These are phyloP conservation scores for Primulina tabacum DNA, from an alignment of 257 asterid species.

Conservation along the genomic window DNA sequence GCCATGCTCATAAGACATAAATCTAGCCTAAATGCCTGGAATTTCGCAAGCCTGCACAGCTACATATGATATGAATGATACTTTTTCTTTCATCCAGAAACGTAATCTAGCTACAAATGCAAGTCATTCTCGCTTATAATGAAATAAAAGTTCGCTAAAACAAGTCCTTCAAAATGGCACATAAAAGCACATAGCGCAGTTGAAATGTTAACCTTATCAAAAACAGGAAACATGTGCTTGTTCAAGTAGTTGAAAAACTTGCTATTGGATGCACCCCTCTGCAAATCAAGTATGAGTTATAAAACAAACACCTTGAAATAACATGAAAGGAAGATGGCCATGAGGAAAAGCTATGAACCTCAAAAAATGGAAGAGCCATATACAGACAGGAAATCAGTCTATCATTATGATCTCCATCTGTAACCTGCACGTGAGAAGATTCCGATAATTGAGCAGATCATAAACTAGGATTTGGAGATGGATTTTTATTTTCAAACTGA, in stretches of 20 bases:
- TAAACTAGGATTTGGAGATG: slow-evolving; percentile 15
- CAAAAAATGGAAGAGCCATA: slow-evolving; percentile 85
- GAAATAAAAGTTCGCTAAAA: neutral
- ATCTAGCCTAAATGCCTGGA: neutral
- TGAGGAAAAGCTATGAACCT: slow-evolving; percentile 44
- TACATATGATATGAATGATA: neutral
- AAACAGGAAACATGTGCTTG: slow-evolving; percentile 82
- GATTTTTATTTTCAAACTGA: neutral
- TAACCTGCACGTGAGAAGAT: slow-evolving; percentile 49
- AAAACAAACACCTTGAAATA: slow-evolving; percentile 23
- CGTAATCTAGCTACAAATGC: neutral
- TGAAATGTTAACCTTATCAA: slow-evolving; percentile 56
- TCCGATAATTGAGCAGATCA: slow-evolving; percentile 16
- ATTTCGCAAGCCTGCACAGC: neutral
- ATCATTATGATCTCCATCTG: slow-evolving; percentile 88
- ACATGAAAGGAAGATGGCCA: slow-evolving; percentile 15
- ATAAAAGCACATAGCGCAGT: neutral
- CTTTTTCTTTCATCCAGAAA: too few species aligned
- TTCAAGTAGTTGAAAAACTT: slow-evolving; percentile 72
- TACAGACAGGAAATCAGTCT: slow-evolving; percentile 77
- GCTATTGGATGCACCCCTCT: slow-evolving; percentile 97
- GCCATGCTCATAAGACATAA: neutral
- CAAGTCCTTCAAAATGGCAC: neutral
- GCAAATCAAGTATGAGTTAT: slow-evolving; percentile 38
- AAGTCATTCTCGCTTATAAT: neutral